A percentile compares a stretch with the other conserved stretches of the same genome.
Conservation (phyloP, 108 stramenopile genomes). For the Cyclotella cryptica region DNA sequence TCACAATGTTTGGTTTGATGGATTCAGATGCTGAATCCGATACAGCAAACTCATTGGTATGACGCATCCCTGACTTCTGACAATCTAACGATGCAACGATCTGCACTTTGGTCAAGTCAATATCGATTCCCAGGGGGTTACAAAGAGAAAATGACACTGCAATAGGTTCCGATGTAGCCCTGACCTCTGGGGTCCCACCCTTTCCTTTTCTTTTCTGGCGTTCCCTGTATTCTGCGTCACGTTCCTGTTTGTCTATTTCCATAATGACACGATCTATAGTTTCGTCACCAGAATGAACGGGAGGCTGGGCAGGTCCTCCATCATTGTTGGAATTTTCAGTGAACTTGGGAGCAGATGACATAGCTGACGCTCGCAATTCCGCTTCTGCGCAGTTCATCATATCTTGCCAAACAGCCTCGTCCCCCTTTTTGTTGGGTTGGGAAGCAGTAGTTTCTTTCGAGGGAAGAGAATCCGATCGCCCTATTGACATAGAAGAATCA, state of each 20-base stretch:
- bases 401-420: constrained; percentile 72
- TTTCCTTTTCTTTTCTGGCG: constrained; percentile 67
- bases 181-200: constrained; percentile 50
- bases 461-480: constrained; percentile 44
- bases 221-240: constrained; percentile 55
- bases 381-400: constrained; percentile 66
- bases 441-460: background rate
- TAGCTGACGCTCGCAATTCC: constrained; percentile 56
- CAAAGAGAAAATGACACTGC: constrained; percentile 63
- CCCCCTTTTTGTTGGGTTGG: background rate
- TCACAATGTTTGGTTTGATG: constrained; percentile 51
- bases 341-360: constrained; percentile 30
- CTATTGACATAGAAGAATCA: constrained; percentile 21
- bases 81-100: constrained; percentile 68
- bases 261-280: constrained; percentile 65
- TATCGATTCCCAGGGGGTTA: constrained; percentile 73
- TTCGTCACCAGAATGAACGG: constrained; percentile 61
- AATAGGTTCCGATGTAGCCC: constrained; percentile 81
- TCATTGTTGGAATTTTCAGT: constrained; percentile 24
- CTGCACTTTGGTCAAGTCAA: constrained; percentile 73
- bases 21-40: constrained; percentile 28
- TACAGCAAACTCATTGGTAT: constrained; percentile 78
- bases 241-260: constrained; percentile 81
- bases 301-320: constrained; percentile 45
- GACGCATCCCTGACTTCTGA: constrained; percentile 37